Evolutionary conservation across 495 filamentous ascomycete species (phyloP).

Genomic region (Penicillium dipodomyicola): DNA sequence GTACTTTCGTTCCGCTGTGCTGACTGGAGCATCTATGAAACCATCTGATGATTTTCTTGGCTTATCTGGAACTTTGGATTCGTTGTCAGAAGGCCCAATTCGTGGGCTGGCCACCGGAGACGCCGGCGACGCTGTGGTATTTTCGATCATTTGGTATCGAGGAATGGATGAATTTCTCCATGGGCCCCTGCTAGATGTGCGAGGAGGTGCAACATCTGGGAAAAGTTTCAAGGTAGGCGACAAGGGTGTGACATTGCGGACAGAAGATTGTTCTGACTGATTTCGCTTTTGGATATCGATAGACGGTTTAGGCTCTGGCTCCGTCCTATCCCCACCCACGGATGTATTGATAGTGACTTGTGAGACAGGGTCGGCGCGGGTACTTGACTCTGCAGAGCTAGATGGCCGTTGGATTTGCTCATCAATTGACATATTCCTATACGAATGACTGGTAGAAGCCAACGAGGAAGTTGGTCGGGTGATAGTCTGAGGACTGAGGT

Average conservation of each 20-base stretch:
- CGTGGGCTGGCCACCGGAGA: neutral
- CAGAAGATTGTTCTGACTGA: slow-evolving; percentile 6
- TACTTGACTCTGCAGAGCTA: slow-evolving; percentile 11
- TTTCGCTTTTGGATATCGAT: slow-evolving; percentile 9
- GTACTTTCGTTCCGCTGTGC: slow-evolving; percentile 5
- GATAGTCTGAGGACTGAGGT: neutral
- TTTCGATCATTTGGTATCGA: slow-evolving; percentile 22
- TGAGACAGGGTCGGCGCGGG: neutral
- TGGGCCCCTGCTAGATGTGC: slow-evolving; percentile 32
- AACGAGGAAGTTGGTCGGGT: slow-evolving; percentile 8
- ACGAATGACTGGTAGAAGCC: slow-evolving; percentile 10
- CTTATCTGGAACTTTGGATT: neutral
- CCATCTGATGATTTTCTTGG: slow-evolving; percentile 1
- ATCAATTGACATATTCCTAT: slow-evolving; percentile 9
- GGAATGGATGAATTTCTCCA: slow-evolving; percentile 28
- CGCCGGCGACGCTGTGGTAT: slow-evolving; percentile 3
- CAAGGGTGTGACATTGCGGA: slow-evolving; percentile 20
- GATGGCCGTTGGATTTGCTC: slow-evolving; percentile 12
- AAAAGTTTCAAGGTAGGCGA: slow-evolving; percentile 38
- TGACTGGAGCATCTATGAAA: neutral
- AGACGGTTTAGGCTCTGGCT: slow-evolving; percentile 1
- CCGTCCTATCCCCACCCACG: neutral
- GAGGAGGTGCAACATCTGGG: slow-evolving; percentile 37
- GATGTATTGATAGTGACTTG: neutral
- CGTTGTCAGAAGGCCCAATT: neutral